Evolutionary conservation across 1,139 yeast species (phyloP).

Genomic region (Suhomyces bokatorum): DNA sequence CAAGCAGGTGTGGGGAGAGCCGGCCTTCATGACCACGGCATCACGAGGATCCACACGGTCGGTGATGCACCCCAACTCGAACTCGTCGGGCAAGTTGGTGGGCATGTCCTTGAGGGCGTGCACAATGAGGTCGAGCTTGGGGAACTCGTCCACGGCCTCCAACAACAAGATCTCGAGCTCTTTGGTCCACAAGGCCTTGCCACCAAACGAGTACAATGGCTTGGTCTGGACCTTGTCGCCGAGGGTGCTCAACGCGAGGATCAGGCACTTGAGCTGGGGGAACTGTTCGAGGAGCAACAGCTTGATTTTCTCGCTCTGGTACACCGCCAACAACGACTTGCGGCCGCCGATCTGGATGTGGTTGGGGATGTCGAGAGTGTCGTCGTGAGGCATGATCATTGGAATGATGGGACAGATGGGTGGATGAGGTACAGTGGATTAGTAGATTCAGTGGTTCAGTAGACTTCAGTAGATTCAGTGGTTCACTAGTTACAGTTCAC

Average conservation of each 20-base stretch:
- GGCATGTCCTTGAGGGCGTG: constrained; percentile 97
- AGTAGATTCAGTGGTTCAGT: no score
- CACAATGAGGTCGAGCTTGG: constrained; percentile 81
- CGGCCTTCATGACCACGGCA: constrained; percentile 79
- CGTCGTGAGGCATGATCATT: constrained; percentile 12
- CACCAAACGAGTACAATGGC: constrained; percentile 93
- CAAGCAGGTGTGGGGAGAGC: constrained; percentile 61
- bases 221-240: constrained; percentile 86
- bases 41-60: constrained; percentile 90
- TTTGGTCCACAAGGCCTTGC: constrained; percentile 94
- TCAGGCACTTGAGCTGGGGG: constrained; percentile 62
- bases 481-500: no score
- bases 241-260: constrained; percentile 77
- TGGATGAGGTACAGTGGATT: no score
- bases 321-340: constrained; percentile 81
- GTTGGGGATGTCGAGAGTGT: constrained; percentile 20
- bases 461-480: no score
- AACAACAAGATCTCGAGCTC: constrained; percentile 82
- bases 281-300: constrained; percentile 55
- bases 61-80: constrained; percentile 83
- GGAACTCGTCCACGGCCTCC: constrained; percentile 59
- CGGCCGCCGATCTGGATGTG: constrained; percentile 78
- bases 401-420: neutral
- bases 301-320: constrained; percentile 78
- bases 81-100: constrained; percentile 84